Evolutionary conservation across 1,284 basidiomycete species (phyloP), one percentile per base, ranked within the genome.

Genomic region (Cutaneotrichosporon sp.): DNA sequence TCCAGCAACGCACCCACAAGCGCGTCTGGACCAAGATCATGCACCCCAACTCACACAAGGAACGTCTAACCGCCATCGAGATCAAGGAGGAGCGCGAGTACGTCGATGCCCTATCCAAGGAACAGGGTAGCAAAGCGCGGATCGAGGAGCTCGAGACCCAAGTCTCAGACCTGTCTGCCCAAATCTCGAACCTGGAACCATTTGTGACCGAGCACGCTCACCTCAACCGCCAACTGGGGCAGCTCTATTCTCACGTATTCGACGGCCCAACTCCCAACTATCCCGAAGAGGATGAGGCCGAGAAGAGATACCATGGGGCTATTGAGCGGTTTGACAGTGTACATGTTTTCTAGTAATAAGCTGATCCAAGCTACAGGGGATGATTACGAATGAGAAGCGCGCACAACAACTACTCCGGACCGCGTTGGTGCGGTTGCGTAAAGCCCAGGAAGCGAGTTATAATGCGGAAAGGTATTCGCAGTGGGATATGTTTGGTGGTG

Each of bases 51-150:
- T 32, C 57, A 14, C 51, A 58, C 31, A 58, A 53, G 26, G 57
- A 66, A 40, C 49, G 26, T 4, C 62, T 72, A 7, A 21, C 49
- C 10, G 53, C 52, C 50, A 66, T 64, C 57, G 69, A 69, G 60
- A 59, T 66, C 32, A 69, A 70, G 58, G 71, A 70, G 61, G 68
- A 72, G 63, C 61, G 61, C 22, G 68, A 71, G 51, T 72, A 74
- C 50, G 30, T 70, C 31, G 66, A 66, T 4, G 70, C 64, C n/a
- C 59, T 74, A 21, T 56, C 53, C 16, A 55, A 64, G 26, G 69
- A 71, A 55, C 61, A 69, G 47, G 62, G 58, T 49, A 62, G 60
- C 34, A 42, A 66, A 32, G 62, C 63, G 11, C 67, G 70, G 32
- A 66, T 69, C 47, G 62, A 65, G 18, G 56, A 62, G 22, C 53